These are phyloP conservation scores for Penicillium sp. DNA, from an alignment of 2,329 filamentous ascomycete species.

Conservation along the genomic window DNA sequence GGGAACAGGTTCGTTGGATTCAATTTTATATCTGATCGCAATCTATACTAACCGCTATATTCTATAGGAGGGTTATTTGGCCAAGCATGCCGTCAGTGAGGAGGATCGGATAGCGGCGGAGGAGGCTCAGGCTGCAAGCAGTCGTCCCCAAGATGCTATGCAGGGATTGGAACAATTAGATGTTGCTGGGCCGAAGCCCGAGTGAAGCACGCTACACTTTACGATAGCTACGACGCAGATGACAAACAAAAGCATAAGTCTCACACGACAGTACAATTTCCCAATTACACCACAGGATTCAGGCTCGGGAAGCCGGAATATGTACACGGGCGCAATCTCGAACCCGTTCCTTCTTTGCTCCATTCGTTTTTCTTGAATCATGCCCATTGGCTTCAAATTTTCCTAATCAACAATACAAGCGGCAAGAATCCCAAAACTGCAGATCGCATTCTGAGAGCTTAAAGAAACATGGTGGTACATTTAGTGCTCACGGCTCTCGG, in stretches of 20 bases:
- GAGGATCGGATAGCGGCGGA: constrained; percentile 68
- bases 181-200: constrained; percentile 84
- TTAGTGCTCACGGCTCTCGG: constrained; percentile 43
- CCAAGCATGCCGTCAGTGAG: constrained; percentile 80
- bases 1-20: constrained; percentile 76
- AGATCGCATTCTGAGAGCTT: constrained; percentile 32
- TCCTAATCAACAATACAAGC: constrained; percentile 34
- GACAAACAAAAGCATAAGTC: constrained; percentile 20
- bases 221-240: constrained; percentile 26
- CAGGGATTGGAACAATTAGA: constrained; percentile 90
- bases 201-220: constrained; percentile 47
- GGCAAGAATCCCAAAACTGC: constrained; percentile 21
- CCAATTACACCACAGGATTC: constrained; percentile 28
- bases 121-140: constrained; percentile 53
- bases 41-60: constrained; percentile 25
- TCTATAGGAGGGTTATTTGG: constrained; percentile 83
- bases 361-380: constrained; percentile 18
- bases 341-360: constrained; percentile 24
- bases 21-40: not conserved
- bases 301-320: constrained; percentile 34
- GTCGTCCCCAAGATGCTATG: constrained; percentile 78
- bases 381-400: constrained; percentile 28
- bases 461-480: constrained; percentile 38
- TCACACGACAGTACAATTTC: constrained; percentile 28
- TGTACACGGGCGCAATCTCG: constrained; percentile 37